Conservation (phyloP, 495 filamentous ascomycete species). For the Penicillium lividum region DNA sequence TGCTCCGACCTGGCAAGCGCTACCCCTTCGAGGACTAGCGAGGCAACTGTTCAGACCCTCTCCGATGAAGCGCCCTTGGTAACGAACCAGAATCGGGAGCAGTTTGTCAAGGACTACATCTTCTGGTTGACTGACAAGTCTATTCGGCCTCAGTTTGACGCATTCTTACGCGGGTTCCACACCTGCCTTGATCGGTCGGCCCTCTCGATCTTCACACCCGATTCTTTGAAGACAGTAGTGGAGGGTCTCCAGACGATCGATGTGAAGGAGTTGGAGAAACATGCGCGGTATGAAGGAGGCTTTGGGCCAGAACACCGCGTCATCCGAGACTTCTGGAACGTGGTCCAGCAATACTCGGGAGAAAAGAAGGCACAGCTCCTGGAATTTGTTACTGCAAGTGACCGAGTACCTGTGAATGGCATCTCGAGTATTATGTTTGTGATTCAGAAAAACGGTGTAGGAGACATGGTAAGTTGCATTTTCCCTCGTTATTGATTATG, state of each 20-base stretch:
- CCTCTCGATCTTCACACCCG: conserved; percentile 68
- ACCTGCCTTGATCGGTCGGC: conserved; percentile 69
- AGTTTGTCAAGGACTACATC: conserved; percentile 87
- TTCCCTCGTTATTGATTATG: background rate
- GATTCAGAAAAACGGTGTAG: conserved; percentile 75
- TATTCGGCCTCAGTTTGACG: conserved; percentile 72
- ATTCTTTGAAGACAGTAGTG: conserved; percentile 70
- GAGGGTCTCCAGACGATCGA: conserved; percentile 82
- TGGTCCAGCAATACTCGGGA: conserved; percentile 64
- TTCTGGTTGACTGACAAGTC: conserved; percentile 79
- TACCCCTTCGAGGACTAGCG: conserved; percentile 29
- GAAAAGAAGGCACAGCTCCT: conserved; percentile 72
- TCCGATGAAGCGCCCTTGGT: conserved; percentile 52
- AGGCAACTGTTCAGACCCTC: conserved; percentile 17
- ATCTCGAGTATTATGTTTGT: conserved; percentile 77
- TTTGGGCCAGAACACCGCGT: conserved; percentile 67
- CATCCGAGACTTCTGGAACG: conserved; percentile 79
- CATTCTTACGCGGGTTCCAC: conserved; percentile 81
- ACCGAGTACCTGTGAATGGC: conserved; percentile 85
- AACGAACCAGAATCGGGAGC: conserved; percentile 72
- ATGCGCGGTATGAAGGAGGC: conserved; percentile 74
- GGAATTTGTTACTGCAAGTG: conserved; percentile 93
- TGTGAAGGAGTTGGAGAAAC: conserved; percentile 64
- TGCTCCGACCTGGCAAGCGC: conserved; percentile 20
- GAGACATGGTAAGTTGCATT: conserved; percentile 48